Evolutionary conservation across 192 early-diverging fungal genomes (phyloP).

Genomic region (Globomyces pollinis-pini): DNA sequence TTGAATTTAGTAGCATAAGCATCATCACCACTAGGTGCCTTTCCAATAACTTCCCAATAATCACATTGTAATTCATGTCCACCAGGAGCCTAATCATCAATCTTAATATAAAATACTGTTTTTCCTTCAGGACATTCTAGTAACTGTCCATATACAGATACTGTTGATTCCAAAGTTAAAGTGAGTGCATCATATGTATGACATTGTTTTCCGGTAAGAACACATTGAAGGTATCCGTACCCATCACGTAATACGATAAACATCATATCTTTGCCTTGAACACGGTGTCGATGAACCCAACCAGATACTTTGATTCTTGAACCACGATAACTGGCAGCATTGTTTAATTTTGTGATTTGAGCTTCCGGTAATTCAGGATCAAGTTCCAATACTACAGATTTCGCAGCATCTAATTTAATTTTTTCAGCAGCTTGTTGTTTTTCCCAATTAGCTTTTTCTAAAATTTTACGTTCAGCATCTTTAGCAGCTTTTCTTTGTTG

Average conservation of each 20-base stretch:
- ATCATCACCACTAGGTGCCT: slow-evolving; percentile 92
- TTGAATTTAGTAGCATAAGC: slow-evolving; percentile 86
- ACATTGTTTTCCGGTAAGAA: slow-evolving; percentile 85
- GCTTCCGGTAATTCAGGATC: slow-evolving; percentile 72
- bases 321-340: background rate
- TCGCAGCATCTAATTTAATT: slow-evolving; percentile 73
- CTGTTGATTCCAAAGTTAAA: slow-evolving; percentile 85
- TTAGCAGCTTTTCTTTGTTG: slow-evolving; percentile 58
- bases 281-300: slow-evolving; percentile 93
- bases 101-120: slow-evolving; percentile 43
- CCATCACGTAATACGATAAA: slow-evolving; percentile 95
- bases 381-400: slow-evolving; percentile 35
- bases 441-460: background rate
- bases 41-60: slow-evolving; percentile 90
- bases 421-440: slow-evolving; percentile 56
- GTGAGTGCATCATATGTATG: slow-evolving; percentile 93
- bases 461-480: slow-evolving; percentile 23
- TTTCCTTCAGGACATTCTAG: slow-evolving; percentile 88
- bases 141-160: slow-evolving; percentile 81
- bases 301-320: slow-evolving; percentile 75
- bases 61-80: slow-evolving; percentile 95
- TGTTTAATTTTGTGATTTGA: slow-evolving; percentile 61
- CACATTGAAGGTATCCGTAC: slow-evolving; percentile 90
- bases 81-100: slow-evolving; percentile 89
- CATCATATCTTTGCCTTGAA: slow-evolving; percentile 96